Base-by-base conservation (phyloP, 192 early-diverging fungal species). In the Podila minutissima region DNA sequence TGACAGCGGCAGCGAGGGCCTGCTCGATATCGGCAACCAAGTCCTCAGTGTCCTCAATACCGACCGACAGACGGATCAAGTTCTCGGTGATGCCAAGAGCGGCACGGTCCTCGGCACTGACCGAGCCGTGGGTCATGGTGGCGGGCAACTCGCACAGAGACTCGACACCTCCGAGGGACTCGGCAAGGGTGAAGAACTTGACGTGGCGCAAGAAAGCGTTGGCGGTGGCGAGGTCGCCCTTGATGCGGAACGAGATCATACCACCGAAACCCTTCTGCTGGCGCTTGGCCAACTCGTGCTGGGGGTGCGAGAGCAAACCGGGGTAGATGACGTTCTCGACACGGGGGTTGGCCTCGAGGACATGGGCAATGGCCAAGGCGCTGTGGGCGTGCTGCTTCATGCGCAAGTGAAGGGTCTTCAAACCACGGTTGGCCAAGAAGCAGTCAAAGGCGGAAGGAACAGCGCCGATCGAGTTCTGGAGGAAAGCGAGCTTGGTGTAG, bases 391-490 rank as follows among this genome's bases (percentile, higher is more conserved):
- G 98, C 75, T 92, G 93, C 68, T 89, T 86, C 97, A 98, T 99
- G 62, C 98, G 93, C 65, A 99, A 77, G 76, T 97, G 94, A 24
- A 99, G 89, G 2, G 98, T 99, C 89, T 97, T 98, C 48, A 98
- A 78, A 57, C 98, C 97, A 74, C 97, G 91, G 85, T 96, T 90
- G 37, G 98, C 98, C 74, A 98, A 83, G 87, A 92, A 98, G 83
- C 94, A 97, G 84, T 99, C 98, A 74, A 99, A 98, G n/a, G 97
- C 91, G 46, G 92, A 92, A 19, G 98, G 98, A 29, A 98, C 92
- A 32, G 95, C 95, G 59, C 98, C 98, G 62, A 97, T 95, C n/a
- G 97, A 90, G 86, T 99, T 99, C 87, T 98, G 97, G 74, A 98
- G 84, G 84, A 99, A 99, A 50, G 86, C 84, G 35, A 99, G 83